Evolutionary conservation across 495 filamentous ascomycete species (phyloP), one percentile per base, ranked within the genome.

Genomic region (Aspergillus cristatus): DNA sequence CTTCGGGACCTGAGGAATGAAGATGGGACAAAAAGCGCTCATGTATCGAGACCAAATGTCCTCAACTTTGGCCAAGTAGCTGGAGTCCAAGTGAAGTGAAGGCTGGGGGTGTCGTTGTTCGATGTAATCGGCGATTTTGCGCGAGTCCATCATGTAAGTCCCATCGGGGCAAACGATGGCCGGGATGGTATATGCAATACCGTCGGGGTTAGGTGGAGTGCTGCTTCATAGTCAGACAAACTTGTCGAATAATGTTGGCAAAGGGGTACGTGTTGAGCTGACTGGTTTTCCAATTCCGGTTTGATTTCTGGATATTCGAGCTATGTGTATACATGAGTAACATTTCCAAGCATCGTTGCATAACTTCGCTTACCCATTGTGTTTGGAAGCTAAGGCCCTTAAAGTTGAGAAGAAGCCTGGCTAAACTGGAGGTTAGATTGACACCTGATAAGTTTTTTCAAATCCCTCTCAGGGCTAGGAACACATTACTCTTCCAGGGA

Each of bases 371-470:
- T 38, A 75, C 53, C 76, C 75, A 82, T 68, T 76, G 62, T 3
- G 79, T 84, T 40, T 64, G 60, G 57, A 80, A 81, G 34, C 71
- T 61, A n/a, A 82, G 51, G 6, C 59, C 57, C 50, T 84, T 82
- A 60, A 66, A 76, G 57, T 81, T 80, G 26, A 84, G 58, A 4
- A 57, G 29, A 11, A 82, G 43, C 3, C 78, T 75, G 32, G 72
- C 76, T 79, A n/a, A n/a, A n/a, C n/a, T n/a, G n/a, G n/a, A n/a
- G n/a, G n/a, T n/a, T n/a, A n/a, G n/a, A 35, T 10, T 12, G 35
- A 17, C 30, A 28, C 35, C 43, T 2, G 33, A 38, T 14, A 17
- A 32, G 35, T 16, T 14, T 11, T 13, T 14, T 20, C 35, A 26
- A 6, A 26, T 26, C 24, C 6, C 11, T n/a, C n/a, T n/a, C n/a